A percentile compares a stretch with the other conserved stretches of the same genome.
Conservation (phyloP, 495 filamentous ascomycete genomes). For the Aspergillus wentii region DNA sequence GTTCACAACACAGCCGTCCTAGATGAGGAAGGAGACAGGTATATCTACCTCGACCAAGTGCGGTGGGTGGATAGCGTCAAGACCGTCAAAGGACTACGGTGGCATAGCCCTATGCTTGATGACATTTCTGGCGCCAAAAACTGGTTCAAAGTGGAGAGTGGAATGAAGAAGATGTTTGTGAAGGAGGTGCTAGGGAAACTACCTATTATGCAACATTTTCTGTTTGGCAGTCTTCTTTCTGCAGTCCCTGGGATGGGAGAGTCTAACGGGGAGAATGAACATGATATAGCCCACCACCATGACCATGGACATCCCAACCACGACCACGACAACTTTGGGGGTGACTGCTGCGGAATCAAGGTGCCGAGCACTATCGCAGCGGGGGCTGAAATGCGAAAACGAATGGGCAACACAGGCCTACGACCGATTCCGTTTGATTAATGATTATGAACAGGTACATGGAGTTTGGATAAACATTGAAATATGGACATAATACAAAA, state of each 20-base stretch:
- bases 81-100: conserved; percentile 89
- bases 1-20: conserved; percentile 84
- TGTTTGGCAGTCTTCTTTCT: conserved; percentile 81
- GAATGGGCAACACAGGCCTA: conserved; percentile 54
- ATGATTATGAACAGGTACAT: not conserved
- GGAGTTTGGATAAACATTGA: not conserved
- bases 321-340: conserved; percentile 67
- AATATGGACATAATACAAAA: too few species aligned
- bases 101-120: conserved; percentile 98
- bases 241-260: conserved; percentile 76
- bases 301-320: conserved; percentile 51
- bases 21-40: conserved; percentile 79
- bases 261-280: conserved; percentile 41
- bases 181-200: conserved; percentile 89
- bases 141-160: conserved; percentile 89
- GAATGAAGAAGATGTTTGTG: conserved; percentile 95
- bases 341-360: conserved; percentile 98
- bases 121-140: conserved; percentile 90
- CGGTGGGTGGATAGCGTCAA: conserved; percentile 93
- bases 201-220: conserved; percentile 97
- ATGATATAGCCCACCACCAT: conserved; percentile 58
- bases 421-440: conserved; percentile 92
- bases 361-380: conserved; percentile 91
- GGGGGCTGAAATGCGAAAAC: conserved; percentile 78
- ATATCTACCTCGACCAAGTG: conserved; percentile 87